Conservation (phyloP, 169 alveolate genomes). For the Neospora caninum region DNA sequence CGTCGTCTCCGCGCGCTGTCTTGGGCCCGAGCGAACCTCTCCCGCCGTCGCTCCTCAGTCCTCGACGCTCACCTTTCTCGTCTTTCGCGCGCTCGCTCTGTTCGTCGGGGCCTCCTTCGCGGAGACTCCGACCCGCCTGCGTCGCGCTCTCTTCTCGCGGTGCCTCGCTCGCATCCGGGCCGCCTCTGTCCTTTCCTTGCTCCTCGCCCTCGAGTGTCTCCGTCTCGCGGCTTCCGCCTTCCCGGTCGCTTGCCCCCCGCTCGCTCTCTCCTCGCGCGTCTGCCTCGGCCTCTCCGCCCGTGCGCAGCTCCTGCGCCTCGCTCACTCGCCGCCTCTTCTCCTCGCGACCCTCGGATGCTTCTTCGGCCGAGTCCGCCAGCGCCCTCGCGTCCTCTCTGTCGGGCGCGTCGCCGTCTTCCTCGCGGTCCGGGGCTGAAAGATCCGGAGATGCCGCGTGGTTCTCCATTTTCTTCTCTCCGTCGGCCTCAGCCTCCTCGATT, state of each 20-base stretch:
- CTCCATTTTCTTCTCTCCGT: not conserved
- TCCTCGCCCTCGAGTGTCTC: no score
- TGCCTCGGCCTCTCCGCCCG: not conserved
- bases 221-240: no score
- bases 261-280: not conserved
- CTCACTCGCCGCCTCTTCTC: no score
- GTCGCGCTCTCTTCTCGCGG: not conserved
- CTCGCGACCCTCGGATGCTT: not conserved
- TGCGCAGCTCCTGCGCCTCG: not conserved
- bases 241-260: not conserved
- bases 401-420: no score
- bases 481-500: not conserved
- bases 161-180: not conserved
- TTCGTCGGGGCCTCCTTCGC: not conserved
- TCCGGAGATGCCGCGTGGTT: no score
- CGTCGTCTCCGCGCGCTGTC: no score
- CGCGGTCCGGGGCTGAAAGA: no score
- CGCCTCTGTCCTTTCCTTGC: not conserved
- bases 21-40: no score
- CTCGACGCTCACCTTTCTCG: no score
- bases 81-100: not conserved
- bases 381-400: not conserved
- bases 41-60: no score
- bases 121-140: not conserved
- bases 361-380: not conserved